These are phyloP conservation scores for Aureobasidium sp. DNA, from an alignment of 2,329 filamentous ascomycete species.

Conservation along the genomic window DNA sequence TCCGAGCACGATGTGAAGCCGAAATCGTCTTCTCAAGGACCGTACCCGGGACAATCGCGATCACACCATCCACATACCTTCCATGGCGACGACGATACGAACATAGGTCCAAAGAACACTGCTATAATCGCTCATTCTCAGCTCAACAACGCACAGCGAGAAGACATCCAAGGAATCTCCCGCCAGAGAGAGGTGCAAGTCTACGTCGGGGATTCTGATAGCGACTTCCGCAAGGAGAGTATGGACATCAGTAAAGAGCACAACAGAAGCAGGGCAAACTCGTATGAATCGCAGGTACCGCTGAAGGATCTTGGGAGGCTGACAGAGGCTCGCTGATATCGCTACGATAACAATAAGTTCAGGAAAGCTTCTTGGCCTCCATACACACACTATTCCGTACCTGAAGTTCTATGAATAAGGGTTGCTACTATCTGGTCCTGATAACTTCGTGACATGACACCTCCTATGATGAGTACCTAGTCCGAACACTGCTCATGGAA, in stretches of 20 bases:
- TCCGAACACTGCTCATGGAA: too few species aligned
- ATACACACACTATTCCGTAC: too few species aligned
- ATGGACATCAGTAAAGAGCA: background rate
- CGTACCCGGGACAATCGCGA: background rate
- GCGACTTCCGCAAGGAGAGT: background rate
- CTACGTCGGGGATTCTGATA: conserved; percentile 12
- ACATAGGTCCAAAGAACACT: conserved; percentile 12
- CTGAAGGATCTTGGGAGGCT: background rate
- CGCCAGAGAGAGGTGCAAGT: conserved; percentile 13
- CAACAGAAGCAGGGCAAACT: background rate
- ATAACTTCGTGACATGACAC: too few species aligned
- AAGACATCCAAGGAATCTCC: conserved; percentile 16
- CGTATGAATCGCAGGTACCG: conserved; percentile 10
- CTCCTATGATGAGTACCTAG: too few species aligned
- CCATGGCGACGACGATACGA: background rate
- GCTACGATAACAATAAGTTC: background rate
- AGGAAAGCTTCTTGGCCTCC: too few species aligned
- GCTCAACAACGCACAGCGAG: background rate
- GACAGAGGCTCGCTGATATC: background rate
- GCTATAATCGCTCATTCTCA: background rate
- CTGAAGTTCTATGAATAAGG: too few species aligned
- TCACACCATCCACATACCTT: background rate
- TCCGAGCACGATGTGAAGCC: conserved; percentile 13
- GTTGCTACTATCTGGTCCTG: too few species aligned
- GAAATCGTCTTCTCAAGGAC: background rate